Base-by-base conservation (phyloP, 179 eudicot species). In the Silene vulgaris region DNA sequence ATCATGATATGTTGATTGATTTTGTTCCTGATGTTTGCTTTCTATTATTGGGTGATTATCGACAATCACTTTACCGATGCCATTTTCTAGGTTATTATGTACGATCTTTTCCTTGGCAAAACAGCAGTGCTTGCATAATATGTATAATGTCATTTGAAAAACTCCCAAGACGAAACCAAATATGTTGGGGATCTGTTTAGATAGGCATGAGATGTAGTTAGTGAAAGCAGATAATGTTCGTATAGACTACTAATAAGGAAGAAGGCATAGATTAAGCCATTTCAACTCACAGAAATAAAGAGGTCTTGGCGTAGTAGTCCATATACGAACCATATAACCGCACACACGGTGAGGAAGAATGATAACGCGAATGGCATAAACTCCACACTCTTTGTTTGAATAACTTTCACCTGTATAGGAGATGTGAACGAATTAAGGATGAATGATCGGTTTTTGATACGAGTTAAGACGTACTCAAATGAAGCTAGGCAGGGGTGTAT, bases 291-390 rank as follows among this genome's bases (percentile, higher is more conserved):
- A 40, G 74, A 74, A 71, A 82, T 57, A 56, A 57, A 84, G 23
- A 72, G 68, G 37, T 84, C 85, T 54, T 68, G 26, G 1, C 77
- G 79, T 56, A 84, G n/a, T 40, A 84, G 23, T 5, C 87, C 87
- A 43, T 84, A 84, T 0, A 52, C 50, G 9, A 84, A 84, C 87
- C 87, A 84, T 56, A 75, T 79, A 37, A 79, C 52, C 1, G 85
- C 82, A 23, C 82, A 78, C 29, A 79, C 6, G 0, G 87, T 84
- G 71, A 82, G 81, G 87, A 77, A 79, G 79, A 81, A 82, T 20
- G 87, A 82, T 32, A 84, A 75, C n/a, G 81, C 30, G 29, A 84
- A 84, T 65, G 87, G 81, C 85, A 84, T 84, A 69, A 70, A 84
- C 79, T 80, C 80, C 9, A 84, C 85, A 8, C 85, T 82, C 40